phyloP scores from a whole-genome alignment of 495 filamentous ascomycete genomes.

The Glonium stellatum region DNA sequence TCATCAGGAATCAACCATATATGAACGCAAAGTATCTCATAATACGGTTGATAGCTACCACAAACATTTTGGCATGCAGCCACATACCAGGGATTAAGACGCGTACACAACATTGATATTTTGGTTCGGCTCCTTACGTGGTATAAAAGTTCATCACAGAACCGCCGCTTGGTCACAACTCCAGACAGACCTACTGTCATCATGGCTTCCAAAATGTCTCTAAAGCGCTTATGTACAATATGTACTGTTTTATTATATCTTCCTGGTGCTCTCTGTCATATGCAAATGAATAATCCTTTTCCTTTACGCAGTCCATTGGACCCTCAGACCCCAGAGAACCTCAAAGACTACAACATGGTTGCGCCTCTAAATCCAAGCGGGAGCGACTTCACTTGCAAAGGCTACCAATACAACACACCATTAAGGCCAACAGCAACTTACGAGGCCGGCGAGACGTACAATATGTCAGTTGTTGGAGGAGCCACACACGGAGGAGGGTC shows the following conservation, averaged over 20 bases:
- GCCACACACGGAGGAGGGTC: slow-evolving; percentile 58
- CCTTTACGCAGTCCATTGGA: slow-evolving; percentile 2
- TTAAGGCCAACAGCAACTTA: slow-evolving; percentile 47
- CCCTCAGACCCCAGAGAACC: slow-evolving; percentile 40
- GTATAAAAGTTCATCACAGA: not conserved
- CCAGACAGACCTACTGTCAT: not conserved
- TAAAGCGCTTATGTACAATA: not conserved
- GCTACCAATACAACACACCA: slow-evolving; percentile 48
- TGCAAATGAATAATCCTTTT: slow-evolving; percentile 1
- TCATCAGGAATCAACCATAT: not conserved
- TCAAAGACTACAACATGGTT: slow-evolving; percentile 51
- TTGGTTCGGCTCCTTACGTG: not conserved
- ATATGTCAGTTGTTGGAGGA: slow-evolving; percentile 50
- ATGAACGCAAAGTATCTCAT: not conserved
- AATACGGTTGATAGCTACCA: not conserved
- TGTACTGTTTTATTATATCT: not conserved
- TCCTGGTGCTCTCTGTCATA: not conserved
- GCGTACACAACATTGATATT: not conserved
- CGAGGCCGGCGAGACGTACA: slow-evolving; percentile 49
- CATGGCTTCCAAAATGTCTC: not conserved
- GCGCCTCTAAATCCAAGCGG: slow-evolving; percentile 45
- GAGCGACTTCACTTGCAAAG: slow-evolving; percentile 60
- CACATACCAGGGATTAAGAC: not conserved
- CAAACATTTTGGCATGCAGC: not conserved
- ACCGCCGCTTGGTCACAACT: not conserved